Evolutionary conservation across 192 early-diverging fungal genomes (phyloP).

Genomic region (Mortierella claussenii): DNA sequence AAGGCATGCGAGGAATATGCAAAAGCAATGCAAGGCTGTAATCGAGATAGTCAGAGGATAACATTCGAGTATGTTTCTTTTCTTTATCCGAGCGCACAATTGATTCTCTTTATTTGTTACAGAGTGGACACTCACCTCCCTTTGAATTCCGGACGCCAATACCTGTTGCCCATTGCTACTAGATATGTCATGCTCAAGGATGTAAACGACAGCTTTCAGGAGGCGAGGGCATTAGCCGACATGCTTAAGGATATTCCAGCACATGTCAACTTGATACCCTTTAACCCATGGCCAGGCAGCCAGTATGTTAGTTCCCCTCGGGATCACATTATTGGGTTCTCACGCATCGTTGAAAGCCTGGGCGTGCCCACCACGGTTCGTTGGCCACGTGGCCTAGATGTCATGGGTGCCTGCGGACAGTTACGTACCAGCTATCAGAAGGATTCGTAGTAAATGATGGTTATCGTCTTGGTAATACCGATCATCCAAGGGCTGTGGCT

Average conservation of each 20-base stretch:
- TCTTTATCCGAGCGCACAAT: no score
- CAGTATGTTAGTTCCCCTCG: constrained; percentile 67
- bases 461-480: no score
- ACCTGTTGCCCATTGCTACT: not conserved
- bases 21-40: constrained; percentile 59
- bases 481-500: no score
- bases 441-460: no score
- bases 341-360: constrained; percentile 55
- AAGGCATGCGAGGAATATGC: constrained; percentile 75
- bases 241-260: constrained; percentile 72
- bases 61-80: constrained; percentile 81
- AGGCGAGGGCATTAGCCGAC: constrained; percentile 74
- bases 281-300: constrained; percentile 90
- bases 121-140: not conserved
- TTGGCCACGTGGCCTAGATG: constrained; percentile 75
- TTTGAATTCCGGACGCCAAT: not conserved
- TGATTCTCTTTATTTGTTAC: no score
- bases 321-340: constrained; percentile 68
- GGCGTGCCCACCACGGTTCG: constrained; percentile 70
- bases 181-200: constrained; percentile 88
- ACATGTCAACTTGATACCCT: constrained; percentile 86
- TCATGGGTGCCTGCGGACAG: constrained; percentile 86
- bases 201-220: constrained; percentile 80
- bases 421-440: constrained; percentile 54
- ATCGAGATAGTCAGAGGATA: constrained; percentile 67